Evolutionary conservation across 495 filamentous ascomycete species (phyloP).

Genomic region (Evernia prunastri): DNA sequence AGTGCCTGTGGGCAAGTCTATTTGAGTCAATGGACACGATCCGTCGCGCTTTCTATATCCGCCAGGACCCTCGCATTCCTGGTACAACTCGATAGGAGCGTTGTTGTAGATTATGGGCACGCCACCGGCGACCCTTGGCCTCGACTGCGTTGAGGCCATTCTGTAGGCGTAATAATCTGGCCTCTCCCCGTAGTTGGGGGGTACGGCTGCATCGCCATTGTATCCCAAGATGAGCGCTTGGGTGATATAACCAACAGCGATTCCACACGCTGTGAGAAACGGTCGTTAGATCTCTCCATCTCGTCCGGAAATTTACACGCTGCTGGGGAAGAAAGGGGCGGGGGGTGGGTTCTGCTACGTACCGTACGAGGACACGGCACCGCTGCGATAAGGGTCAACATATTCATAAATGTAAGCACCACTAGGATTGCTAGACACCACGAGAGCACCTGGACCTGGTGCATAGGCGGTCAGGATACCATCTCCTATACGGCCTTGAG

Average conservation of each 20-base stretch:
- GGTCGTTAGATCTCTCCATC: no score
- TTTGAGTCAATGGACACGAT: not conserved
- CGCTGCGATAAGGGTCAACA: not conserved
- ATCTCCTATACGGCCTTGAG: slow-evolving; percentile 5
- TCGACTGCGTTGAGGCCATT: no score
- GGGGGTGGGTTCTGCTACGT: not conserved
- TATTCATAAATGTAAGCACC: slow-evolving; percentile 1
- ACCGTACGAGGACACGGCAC: not conserved
- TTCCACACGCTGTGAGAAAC: slow-evolving; percentile 3
- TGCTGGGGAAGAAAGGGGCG: no score
- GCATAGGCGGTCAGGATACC: slow-evolving; percentile 4
- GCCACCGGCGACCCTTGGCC: not conserved
- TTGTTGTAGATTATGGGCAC: not conserved
- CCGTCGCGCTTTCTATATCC: slow-evolving; percentile 2
- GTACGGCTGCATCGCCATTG: not conserved
- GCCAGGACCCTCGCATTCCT: not conserved
- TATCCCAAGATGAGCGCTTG: not conserved
- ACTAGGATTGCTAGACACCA: not conserved
- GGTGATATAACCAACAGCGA: not conserved
- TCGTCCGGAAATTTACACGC: no score
- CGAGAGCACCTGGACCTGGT: not conserved
- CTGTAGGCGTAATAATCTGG: slow-evolving; percentile 4
- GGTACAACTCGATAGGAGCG: not conserved
- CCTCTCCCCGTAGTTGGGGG: not conserved
- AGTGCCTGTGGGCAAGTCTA: not conserved